phyloP scores from a whole-genome alignment of 768 basidiomycete species.

The Termitomyces sp. region DNA sequence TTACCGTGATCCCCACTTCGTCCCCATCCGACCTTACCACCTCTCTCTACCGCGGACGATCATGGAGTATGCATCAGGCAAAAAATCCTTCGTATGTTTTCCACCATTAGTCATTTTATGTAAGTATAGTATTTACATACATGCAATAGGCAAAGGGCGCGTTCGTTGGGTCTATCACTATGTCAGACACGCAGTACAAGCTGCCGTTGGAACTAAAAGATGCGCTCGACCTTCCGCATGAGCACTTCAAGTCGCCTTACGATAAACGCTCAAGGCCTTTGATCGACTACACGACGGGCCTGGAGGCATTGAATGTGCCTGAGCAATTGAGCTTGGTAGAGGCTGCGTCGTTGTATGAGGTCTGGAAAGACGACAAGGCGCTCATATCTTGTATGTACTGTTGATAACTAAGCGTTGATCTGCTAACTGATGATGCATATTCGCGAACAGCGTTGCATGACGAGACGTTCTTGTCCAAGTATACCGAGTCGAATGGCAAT shows the following conservation, averaged over 20 bases:
- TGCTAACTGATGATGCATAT: background rate
- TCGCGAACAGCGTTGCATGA: slow-evolving; percentile 37
- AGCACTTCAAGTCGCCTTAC: slow-evolving; percentile 46
- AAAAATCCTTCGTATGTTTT: slow-evolving; percentile 55
- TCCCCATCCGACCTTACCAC: slow-evolving; percentile 65
- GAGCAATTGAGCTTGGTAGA: slow-evolving; percentile 57
- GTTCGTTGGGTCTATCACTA: slow-evolving; percentile 64
- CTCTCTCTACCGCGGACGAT: slow-evolving; percentile 73
- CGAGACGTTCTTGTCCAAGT: slow-evolving; percentile 74
- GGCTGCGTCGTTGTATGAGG: slow-evolving; percentile 68
- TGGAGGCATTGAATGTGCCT: slow-evolving; percentile 37
- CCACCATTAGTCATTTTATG: background rate
- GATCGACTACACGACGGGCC: slow-evolving; percentile 46
- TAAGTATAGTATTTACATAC: background rate
- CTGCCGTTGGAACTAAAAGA: slow-evolving; percentile 60
- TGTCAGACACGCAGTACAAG: slow-evolving; percentile 52
- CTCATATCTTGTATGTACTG: slow-evolving; percentile 42
- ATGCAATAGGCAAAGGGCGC: slow-evolving; percentile 55
- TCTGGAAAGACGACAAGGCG: slow-evolving; percentile 64
- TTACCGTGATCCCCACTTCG: slow-evolving; percentile 74
- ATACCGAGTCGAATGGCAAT: slow-evolving; percentile 73
- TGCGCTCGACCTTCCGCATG: slow-evolving; percentile 42
- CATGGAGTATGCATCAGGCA: slow-evolving; percentile 74
- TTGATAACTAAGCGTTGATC: background rate
- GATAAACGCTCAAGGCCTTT: slow-evolving; percentile 46